Conservation (phyloP, 2,329 filamentous ascomycete species). For the Ascochyta fabae region DNA sequence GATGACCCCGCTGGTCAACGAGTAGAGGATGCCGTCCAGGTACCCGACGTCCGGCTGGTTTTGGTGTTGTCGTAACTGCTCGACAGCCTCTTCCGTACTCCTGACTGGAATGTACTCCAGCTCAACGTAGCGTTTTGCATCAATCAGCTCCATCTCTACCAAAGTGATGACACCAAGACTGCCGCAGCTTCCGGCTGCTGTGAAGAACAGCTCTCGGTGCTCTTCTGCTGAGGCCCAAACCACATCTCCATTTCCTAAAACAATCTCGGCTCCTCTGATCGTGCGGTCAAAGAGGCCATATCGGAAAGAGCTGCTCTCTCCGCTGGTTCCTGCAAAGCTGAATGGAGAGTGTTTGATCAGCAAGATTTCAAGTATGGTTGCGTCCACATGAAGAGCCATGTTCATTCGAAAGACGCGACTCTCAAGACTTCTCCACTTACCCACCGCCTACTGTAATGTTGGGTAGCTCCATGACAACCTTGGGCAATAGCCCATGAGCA, state of each 20-base stretch:
- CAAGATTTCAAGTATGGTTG: background rate
- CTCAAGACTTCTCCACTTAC: constrained; percentile 14
- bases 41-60: constrained; percentile 61
- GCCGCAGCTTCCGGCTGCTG: constrained; percentile 65
- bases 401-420: background rate
- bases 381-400: background rate
- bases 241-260: constrained; percentile 65
- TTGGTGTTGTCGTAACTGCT: constrained; percentile 57
- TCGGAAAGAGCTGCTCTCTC: constrained; percentile 71
- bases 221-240: constrained; percentile 54
- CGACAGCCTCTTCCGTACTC: constrained; percentile 57
- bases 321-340: constrained; percentile 67
- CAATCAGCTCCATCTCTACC: constrained; percentile 64
- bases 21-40: constrained; percentile 73
- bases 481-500: constrained; percentile 62
- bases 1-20: constrained; percentile 61
- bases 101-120: constrained; percentile 66
- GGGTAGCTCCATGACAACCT: constrained; percentile 74
- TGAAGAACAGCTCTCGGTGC: constrained; percentile 63
- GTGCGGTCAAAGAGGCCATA: constrained; percentile 71
- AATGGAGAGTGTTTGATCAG: background rate
- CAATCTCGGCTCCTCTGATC: constrained; percentile 67
- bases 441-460: constrained; percentile 73
- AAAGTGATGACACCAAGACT: constrained; percentile 67
- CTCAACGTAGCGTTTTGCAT: constrained; percentile 64